A percentile compares a stretch with the other conserved stretches of the same genome.
phyloP scores from a whole-genome alignment of 2,329 filamentous ascomycete genomes.

The Cladophialophora carrionii region DNA sequence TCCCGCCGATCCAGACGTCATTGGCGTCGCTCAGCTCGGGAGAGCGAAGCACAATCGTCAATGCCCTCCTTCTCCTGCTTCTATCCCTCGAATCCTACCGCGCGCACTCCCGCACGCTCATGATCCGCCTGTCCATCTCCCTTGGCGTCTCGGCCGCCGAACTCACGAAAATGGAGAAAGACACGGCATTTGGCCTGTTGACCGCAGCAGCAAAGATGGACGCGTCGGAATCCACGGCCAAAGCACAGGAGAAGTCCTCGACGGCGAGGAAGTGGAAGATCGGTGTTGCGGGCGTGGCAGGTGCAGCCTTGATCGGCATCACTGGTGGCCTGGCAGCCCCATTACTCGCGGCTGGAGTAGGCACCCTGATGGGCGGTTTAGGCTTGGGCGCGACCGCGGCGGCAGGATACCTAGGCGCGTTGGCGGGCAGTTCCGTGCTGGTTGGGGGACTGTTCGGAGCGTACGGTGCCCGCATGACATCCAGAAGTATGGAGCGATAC shows the following conservation, averaged over 20 bases:
- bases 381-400: conserved; percentile 58
- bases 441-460: conserved; percentile 80
- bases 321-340: conserved; percentile 74
- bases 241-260: conserved; percentile 66
- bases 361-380: conserved; percentile 69
- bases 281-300: conserved; percentile 76
- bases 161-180: conserved; percentile 68
- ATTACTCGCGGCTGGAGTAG: conserved; percentile 72
- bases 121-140: conserved; percentile 68
- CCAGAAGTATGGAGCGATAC: conserved; percentile 77
- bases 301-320: conserved; percentile 74
- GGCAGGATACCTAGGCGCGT: conserved; percentile 57
- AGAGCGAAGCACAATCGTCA: conserved; percentile 67
- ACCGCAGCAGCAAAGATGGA: conserved; percentile 61
- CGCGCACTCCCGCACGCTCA: conserved; percentile 68
- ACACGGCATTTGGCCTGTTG: conserved; percentile 70
- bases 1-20: conserved; percentile 62
- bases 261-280: conserved; percentile 69
- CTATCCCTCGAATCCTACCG: conserved; percentile 73
- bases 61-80: conserved; percentile 67
- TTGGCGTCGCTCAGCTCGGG: conserved; percentile 60
- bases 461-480: conserved; percentile 73
- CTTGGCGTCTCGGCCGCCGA: conserved; percentile 64
- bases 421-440: conserved; percentile 68
- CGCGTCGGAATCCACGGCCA: conserved; percentile 58